A percentile compares a stretch with the other conserved stretches of the same genome.
Conservation (phyloP, 2,329 filamentous ascomycete species). For the Xylariaceae sp. region DNA sequence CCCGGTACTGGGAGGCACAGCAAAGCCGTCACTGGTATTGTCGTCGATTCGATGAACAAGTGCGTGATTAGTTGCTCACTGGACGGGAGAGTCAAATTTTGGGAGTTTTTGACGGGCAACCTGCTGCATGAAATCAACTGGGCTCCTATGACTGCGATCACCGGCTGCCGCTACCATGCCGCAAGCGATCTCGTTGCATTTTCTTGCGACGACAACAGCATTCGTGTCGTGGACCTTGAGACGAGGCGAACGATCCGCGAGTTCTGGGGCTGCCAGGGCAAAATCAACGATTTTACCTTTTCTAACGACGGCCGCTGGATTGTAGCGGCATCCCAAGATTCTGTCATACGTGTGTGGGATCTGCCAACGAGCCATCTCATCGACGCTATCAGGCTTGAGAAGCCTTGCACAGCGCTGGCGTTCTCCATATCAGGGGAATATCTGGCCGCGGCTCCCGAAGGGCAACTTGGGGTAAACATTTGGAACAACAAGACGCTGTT, state of each 20-base stretch:
- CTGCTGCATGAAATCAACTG: slow-evolving; percentile 77
- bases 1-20: slow-evolving; percentile 65
- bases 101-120: slow-evolving; percentile 83
- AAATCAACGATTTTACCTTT: slow-evolving; percentile 77
- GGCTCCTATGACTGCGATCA: slow-evolving; percentile 69
- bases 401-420: slow-evolving; percentile 72
- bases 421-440: slow-evolving; percentile 91
- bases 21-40: slow-evolving; percentile 74
- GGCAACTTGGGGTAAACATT: slow-evolving; percentile 78
- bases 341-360: slow-evolving; percentile 83
- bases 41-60: slow-evolving; percentile 84
- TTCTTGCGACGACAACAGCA: slow-evolving; percentile 79
- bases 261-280: slow-evolving; percentile 71
- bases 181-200: slow-evolving; percentile 81
- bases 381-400: slow-evolving; percentile 76
- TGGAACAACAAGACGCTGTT: slow-evolving; percentile 95
- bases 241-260: slow-evolving; percentile 89
- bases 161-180: slow-evolving; percentile 70
- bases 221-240: slow-evolving; percentile 83
- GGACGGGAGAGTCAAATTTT: slow-evolving; percentile 94
- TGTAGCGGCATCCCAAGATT: slow-evolving; percentile 76
- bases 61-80: slow-evolving; percentile 77
- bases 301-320: slow-evolving; percentile 93
- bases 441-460: slow-evolving; percentile 79
- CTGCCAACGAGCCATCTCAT: slow-evolving; percentile 92